Evolutionary conservation across 2,329 filamentous ascomycete genomes (phyloP).

Genomic region (Parastagonospora avenae): DNA sequence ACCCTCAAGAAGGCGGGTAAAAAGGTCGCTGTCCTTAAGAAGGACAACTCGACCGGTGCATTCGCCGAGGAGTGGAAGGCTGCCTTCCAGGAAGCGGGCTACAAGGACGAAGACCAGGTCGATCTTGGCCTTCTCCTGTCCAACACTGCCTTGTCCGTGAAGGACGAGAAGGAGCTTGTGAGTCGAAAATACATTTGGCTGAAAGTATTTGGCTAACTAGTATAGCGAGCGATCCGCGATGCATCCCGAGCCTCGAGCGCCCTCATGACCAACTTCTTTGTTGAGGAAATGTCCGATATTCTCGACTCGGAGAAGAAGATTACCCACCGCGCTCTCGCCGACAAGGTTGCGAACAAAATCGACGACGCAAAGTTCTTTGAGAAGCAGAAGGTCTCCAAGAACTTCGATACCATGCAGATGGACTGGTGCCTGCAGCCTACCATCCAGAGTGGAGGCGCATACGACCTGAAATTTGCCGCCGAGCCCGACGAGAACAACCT

Average conservation of each 20-base stretch:
- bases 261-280: conserved; percentile 93
- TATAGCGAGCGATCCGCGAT: conserved; percentile 83
- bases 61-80: conserved; percentile 98
- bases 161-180: conserved; percentile 90
- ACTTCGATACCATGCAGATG: conserved; percentile 85
- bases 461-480: conserved; percentile 81
- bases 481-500: conserved; percentile 80
- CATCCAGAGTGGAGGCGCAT: conserved; percentile 94
- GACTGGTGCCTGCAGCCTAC: conserved; percentile 93
- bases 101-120: conserved; percentile 85
- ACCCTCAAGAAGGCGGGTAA: conserved; percentile 88
- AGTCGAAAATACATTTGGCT: conserved; percentile 14
- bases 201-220: conserved; percentile 7
- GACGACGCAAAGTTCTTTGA: conserved; percentile 95
- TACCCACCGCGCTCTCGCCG: conserved; percentile 83
- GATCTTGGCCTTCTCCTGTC: conserved; percentile 86
- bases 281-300: conserved; percentile 97
- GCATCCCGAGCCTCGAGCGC: conserved; percentile 93
- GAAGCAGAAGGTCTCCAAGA: conserved; percentile 78
- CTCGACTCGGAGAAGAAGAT: conserved; percentile 97
- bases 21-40: conserved; percentile 85
- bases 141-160: conserved; percentile 81
- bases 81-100: conserved; percentile 70
- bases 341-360: conserved; percentile 87
- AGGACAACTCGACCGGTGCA: conserved; percentile 82